Conservation (phyloP, 2,329 filamentous ascomycete genomes). For the Aciculosporium take region DNA sequence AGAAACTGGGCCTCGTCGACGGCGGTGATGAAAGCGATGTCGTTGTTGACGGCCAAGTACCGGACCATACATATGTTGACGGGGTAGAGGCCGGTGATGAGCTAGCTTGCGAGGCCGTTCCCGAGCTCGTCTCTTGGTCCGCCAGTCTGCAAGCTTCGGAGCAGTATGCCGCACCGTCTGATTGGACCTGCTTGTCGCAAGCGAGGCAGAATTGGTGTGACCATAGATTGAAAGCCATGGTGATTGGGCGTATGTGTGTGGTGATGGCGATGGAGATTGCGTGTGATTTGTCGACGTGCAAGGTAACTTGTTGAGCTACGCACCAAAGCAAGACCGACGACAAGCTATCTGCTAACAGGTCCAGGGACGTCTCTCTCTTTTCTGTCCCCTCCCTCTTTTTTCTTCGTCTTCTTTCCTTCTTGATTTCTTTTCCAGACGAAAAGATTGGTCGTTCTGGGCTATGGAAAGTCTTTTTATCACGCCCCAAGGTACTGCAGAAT, state of each 20-base stretch:
- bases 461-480: too few relatives aligned
- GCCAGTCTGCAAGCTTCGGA: constrained; percentile 81
- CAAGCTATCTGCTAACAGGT: neutral
- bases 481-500: too few relatives aligned
- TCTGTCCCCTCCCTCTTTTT: too few relatives aligned
- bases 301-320: neutral
- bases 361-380: too few relatives aligned
- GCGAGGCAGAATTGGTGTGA: constrained; percentile 85
- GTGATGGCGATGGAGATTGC: constrained; percentile 8
- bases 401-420: too few relatives aligned
- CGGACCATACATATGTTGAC: constrained; percentile 34
- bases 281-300: too few relatives aligned
- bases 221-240: constrained; percentile 52
- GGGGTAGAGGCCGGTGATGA: constrained; percentile 40
- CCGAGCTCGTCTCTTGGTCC: constrained; percentile 63
- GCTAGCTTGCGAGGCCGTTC: constrained; percentile 42
- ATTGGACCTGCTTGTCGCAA: constrained; percentile 69
- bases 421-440: too few relatives aligned
- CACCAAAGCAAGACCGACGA: neutral
- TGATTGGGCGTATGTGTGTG: neutral
- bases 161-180: constrained; percentile 71
- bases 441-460: too few relatives aligned
- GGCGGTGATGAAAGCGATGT: constrained; percentile 1
- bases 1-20: constrained; percentile 35
- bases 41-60: constrained; percentile 4